Evolutionary conservation across 1,139 yeast genomes (phyloP), one percentile per base, ranked within the genome.

Genomic region (Groenewaldozyma sp.): DNA sequence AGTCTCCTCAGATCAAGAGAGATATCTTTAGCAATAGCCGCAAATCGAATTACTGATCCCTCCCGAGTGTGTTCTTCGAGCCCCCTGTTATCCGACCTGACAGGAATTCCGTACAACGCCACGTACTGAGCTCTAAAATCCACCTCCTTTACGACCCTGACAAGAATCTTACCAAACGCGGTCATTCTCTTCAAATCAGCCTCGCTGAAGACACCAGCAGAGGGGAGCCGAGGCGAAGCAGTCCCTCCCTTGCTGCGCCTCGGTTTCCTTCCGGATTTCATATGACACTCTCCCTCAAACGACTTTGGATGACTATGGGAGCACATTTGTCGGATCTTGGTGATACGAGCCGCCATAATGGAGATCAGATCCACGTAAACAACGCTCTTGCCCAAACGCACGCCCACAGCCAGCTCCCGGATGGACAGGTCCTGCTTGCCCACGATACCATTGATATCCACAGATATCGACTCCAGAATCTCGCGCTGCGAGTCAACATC

Each of bases 1-100:
- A 66, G 55, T 2, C 68, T 52, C 26, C 67, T 49, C 18, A 65
- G 35, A 37, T 65, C 68, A 28, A 65, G 43, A 10, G 56, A 54
- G 37, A 64, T 38, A 40, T 65, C 68, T 35, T 63, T 60, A 34
- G 60, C 55, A 7, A 54, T 48, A n/a, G 52, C 46, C 1, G 58
- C 58, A 39, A 62, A 46, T 14, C 34, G 16, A 9, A 38, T 37
- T 7, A 22, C 20, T 14, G 29, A 28, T 19, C 39, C 42, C 7
- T 37, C 22, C 24, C 24, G 27, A 5, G 24, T 29, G 11, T 36
- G 26, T 11, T 32, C 35, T 14, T 24, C 28, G 6, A 16, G 27
- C 9, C 29, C 24, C 11, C 38, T 33, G 7, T 38, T 33, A 13
- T 38, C 42, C 11, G 41, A 26, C 11, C 38, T 34, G 1, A 36